Evolutionary conservation across 345 rosid species (phyloP), one percentile per base, ranked within the genome.

Genomic region (Aurinia saxatilis): DNA sequence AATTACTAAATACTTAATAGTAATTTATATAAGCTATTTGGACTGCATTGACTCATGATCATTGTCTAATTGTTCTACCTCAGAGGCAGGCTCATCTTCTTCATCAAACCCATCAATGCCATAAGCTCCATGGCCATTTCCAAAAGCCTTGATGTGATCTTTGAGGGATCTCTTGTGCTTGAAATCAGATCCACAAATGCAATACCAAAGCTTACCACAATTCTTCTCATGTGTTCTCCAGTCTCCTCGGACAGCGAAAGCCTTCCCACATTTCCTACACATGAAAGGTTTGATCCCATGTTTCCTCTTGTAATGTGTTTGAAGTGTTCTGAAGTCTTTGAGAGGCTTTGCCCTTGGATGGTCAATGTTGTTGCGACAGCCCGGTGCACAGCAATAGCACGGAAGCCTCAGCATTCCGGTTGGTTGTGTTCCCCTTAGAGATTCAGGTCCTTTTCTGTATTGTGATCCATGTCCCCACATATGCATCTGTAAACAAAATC

Each of bases 391-490:
- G 52, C 95, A 87, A 48, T 77, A 87, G 63, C 95, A 87, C 1
- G 91, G 95, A 10, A 85, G 84, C 60, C 85, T 81, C 13, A 85
- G 68, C 91, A 87, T 85, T 34, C 73, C 89, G 40, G 91, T 81
- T 66, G 95, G 89, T 25, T 85, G 91, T 6, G 76, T 78, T 72
- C 95, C 95, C 60, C 82, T 77, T 44, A 87, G 56, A 6, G 95
- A 85, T 46, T 87, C 91, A 0, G 95, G 91, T 56, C 95, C 91
- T 71, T 87, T 87, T 73, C 91, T 81, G 75, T 88, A 88, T 70
- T 88, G 87, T 25, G 92, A 88, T 70, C 96, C 96, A 71, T 88
- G 96, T 47, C 95, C 92, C 95, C 95, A 88, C 95, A 85, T 85
- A 67, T 87, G 95, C 95, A 87, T 87, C 91, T 87, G 73, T 50